A percentile compares a stretch with the other conserved stretches of the same genome.
Conservation (phyloP, 495 filamentous ascomycete genomes). For the Aspergillus haitiensis region DNA sequence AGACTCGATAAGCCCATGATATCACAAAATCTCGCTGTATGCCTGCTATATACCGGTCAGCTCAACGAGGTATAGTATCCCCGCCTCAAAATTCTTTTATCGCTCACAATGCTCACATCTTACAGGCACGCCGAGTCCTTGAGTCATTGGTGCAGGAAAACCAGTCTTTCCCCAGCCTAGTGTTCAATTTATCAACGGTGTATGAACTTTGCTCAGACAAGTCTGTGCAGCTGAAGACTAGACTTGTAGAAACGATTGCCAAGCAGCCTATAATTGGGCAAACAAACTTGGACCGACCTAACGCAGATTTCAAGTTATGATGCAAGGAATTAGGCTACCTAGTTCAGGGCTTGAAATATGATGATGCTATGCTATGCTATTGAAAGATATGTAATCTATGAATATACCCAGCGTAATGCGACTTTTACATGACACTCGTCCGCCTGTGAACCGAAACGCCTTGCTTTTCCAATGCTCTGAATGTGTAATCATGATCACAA, state of each 20-base stretch:
- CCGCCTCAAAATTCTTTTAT: not conserved
- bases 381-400: slow-evolving; percentile 18
- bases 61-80: slow-evolving; percentile 63
- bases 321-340: not conserved
- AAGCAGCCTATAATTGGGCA: slow-evolving; percentile 42
- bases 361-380: not conserved
- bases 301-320: slow-evolving; percentile 78
- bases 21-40: slow-evolving; percentile 78
- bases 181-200: slow-evolving; percentile 88
- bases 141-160: slow-evolving; percentile 61
- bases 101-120: slow-evolving; percentile 3
- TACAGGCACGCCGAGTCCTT: slow-evolving; percentile 59
- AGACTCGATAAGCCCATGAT: slow-evolving; percentile 51
- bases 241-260: slow-evolving; percentile 69
- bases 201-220: slow-evolving; percentile 89
- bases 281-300: slow-evolving; percentile 67
- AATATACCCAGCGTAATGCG: slow-evolving; percentile 13
- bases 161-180: slow-evolving; percentile 66
- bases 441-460: slow-evolving; percentile 18
- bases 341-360: not conserved
- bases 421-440: not conserved
- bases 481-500: slow-evolving; percentile 13
- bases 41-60: slow-evolving; percentile 73
- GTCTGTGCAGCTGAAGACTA: slow-evolving; percentile 63
- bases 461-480: slow-evolving; percentile 17